Evolutionary conservation across 2,329 filamentous ascomycete genomes (phyloP).

Genomic region (Pseudonectria buxi): DNA sequence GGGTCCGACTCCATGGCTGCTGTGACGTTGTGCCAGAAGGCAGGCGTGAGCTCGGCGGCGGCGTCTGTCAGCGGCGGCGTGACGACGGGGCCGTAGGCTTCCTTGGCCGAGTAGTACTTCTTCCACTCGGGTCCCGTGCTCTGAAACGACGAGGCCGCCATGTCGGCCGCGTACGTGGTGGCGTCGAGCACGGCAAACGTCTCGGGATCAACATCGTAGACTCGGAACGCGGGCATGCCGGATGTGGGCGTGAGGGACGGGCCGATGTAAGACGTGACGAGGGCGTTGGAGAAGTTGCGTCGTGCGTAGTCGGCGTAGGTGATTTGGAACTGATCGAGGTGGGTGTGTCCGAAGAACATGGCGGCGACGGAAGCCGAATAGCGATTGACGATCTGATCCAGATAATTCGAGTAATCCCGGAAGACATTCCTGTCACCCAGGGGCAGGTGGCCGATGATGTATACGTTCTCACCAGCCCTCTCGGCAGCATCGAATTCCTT

Average conservation of each 20-base stretch:
- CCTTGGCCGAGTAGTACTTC: constrained; percentile 50
- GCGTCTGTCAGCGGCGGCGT: constrained; percentile 31
- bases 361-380: constrained; percentile 48
- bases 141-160: constrained; percentile 37
- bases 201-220: constrained; percentile 51
- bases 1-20: constrained; percentile 37
- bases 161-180: constrained; percentile 48
- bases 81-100: constrained; percentile 42
- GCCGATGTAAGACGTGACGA: constrained; percentile 46
- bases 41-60: constrained; percentile 43
- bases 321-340: constrained; percentile 50
- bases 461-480: constrained; percentile 44
- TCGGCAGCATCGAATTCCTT: constrained; percentile 47
- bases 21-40: constrained; percentile 55
- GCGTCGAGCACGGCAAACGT: constrained; percentile 50
- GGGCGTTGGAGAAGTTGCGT: constrained; percentile 36
- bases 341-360: constrained; percentile 53
- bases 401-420: constrained; percentile 44
- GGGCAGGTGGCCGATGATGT: constrained; percentile 52
- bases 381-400: constrained; percentile 47
- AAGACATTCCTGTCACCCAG: constrained; percentile 44
- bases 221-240: constrained; percentile 49
- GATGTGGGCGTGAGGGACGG: constrained; percentile 49
- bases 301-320: constrained; percentile 43
- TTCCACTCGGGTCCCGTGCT: constrained; percentile 42